Evolutionary conservation across 1,139 yeast species (phyloP).

Genomic region (Komagataea norvegica): DNA sequence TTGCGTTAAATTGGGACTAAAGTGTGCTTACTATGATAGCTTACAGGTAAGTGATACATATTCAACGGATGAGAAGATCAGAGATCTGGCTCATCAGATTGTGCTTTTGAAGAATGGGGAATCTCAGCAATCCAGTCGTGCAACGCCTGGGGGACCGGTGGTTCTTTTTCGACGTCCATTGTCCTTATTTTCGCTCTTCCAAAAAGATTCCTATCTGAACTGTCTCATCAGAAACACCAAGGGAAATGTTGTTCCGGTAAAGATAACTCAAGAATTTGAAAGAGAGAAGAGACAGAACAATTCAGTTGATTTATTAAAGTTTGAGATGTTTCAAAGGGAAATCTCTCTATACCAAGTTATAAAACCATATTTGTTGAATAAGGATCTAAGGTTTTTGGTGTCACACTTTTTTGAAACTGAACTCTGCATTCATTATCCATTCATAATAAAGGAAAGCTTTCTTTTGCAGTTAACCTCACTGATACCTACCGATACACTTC

Average conservation of each 20-base stretch:
- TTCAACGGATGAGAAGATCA: conserved; percentile 5
- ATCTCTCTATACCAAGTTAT: conserved; percentile 3
- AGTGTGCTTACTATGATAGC: conserved; percentile 5
- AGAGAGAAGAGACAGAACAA: conserved; percentile 7
- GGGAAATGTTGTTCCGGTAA: conserved; percentile 2
- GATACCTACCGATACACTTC: neutral
- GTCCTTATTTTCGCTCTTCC: conserved; percentile 7
- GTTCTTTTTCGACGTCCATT: conserved; percentile 1
- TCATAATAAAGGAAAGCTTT: conserved; percentile 7
- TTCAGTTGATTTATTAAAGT: neutral
- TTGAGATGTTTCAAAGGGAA: neutral
- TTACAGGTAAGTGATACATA: neutral
- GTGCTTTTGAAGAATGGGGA: neutral
- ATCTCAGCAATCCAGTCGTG: neutral
- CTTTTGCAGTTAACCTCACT: neutral
- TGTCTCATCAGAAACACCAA: conserved; percentile 4
- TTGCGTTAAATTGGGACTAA: conserved; percentile 1
- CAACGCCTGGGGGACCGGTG: neutral
- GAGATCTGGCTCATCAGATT: conserved; percentile 4
- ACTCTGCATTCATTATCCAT: conserved; percentile 1
- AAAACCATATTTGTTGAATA: conserved; percentile 3
- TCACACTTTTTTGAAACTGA: conserved; percentile 10
- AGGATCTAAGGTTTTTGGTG: conserved; percentile 1
- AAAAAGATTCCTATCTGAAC: conserved; percentile 4
- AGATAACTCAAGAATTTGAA: conserved; percentile 6